Percentiles rank a stretch among this genome's conserved stretches.
phyloP scores from a whole-genome alignment of 2,329 filamentous ascomycete genomes.

The Monosporascus sp. region DNA sequence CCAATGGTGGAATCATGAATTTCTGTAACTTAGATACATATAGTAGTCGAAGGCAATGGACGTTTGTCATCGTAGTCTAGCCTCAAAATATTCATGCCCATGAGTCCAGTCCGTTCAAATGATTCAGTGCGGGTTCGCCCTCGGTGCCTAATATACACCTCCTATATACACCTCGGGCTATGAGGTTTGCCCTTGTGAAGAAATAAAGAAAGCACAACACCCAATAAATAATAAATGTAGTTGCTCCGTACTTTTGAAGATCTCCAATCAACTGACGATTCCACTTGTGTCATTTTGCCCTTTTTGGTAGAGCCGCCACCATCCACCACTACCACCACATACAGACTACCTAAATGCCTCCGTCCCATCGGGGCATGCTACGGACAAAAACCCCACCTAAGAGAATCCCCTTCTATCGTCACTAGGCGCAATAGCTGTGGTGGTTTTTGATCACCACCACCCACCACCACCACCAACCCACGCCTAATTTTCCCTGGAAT shows the following conservation, averaged over 20 bases:
- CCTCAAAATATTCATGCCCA: too few species aligned
- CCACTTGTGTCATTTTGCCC: background rate
- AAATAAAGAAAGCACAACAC: too few species aligned
- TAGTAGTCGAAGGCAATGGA: too few species aligned
- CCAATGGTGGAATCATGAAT: too few species aligned
- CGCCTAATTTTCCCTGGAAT: background rate
- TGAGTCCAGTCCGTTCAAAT: too few species aligned
- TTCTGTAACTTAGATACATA: too few species aligned
- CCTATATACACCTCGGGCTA: too few species aligned
- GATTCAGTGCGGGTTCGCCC: too few species aligned
- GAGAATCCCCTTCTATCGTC: slow-evolving; percentile 11
- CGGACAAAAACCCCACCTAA: slow-evolving; percentile 19
- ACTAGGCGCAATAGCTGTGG: slow-evolving; percentile 18
- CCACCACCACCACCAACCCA: slow-evolving; percentile 14
- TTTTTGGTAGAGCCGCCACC: background rate
- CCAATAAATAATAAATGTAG: too few species aligned
- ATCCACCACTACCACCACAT: background rate
- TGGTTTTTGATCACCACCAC: slow-evolving; percentile 15
- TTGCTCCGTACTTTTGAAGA: background rate
- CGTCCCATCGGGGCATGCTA: slow-evolving; percentile 12
- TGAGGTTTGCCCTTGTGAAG: too few species aligned
- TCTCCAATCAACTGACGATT: background rate
- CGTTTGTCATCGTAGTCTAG: too few species aligned
- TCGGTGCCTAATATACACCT: too few species aligned
- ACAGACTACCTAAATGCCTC: background rate